Evolutionary conservation across 768 basidiomycete species (phyloP), one percentile per base, ranked within the genome.

Genomic region (Mrakia gelida): DNA sequence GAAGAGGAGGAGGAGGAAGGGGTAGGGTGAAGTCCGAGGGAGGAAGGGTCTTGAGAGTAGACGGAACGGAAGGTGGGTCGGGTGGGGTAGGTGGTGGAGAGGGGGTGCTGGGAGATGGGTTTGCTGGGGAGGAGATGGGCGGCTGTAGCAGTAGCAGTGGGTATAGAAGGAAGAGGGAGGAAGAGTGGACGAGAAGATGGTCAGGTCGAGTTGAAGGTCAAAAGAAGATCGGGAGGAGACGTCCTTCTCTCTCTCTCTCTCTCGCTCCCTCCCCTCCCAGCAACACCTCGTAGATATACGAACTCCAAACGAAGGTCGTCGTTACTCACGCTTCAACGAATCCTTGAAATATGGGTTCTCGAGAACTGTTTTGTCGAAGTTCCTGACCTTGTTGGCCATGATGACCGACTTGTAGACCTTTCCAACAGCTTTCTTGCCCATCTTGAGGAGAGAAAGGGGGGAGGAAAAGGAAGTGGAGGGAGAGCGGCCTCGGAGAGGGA

Each of bases 321-420:
- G 59, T 67, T 32, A 32, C 21, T 30, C 65, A 32, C 26, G 56
- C 32, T 6, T 38, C 15, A 38, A 32, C 23, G 67, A 70, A 15
- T 23, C 45, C 52, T 13, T 1, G 63, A 63, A 71, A 13, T 7
- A 52, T 38, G 77, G 77, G n/a, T 52, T 49, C 23, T 68, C 30
- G 8, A 41, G 4, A 5, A 16, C n/a, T 30, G 41, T 8, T 28
- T 16, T 67, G 1, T 16, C 68, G 9, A 67, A 38, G 30, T 28
- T 28, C 8, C 41, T 32, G 26, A 43, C 59, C 32, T 73, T 32
- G 26, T 32, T 43, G 8, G 7, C 28, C 77, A 78, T 78, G 54
- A 73, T 18, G 23, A 62, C 45, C 5, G 45, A 32, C 34, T 78
- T 78, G 43, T 49, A 67, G 21, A 41, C 21, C 72, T 78, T 78